These are phyloP conservation scores for Taiozyma sp. DNA, from an alignment of 1,139 yeast genomes.

Conservation along the genomic window DNA sequence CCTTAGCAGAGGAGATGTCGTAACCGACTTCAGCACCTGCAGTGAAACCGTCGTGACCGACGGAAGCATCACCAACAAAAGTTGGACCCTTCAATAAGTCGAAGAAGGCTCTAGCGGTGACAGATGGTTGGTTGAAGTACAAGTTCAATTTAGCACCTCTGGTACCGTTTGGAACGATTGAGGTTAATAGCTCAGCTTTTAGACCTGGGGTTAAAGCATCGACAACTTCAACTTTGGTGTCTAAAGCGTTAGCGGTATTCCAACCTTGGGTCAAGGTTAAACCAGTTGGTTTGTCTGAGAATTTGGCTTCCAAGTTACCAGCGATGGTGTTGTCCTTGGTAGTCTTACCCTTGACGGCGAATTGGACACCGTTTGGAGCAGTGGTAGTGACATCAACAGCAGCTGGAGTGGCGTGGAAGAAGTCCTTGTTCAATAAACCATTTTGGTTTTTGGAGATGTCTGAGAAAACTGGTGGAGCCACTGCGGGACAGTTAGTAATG, in stretches of 20 bases:
- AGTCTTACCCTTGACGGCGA: constrained; percentile 92
- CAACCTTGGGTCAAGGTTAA: constrained; percentile 95
- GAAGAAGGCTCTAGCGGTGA: constrained; percentile 92
- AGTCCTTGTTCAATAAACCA: constrained; percentile 86
- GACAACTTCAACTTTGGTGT: constrained; percentile 88
- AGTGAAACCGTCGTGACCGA: constrained; percentile 94
- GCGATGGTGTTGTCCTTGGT: constrained; percentile 78
- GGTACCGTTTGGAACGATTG: constrained; percentile 82
- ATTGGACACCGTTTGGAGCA: constrained; percentile 95
- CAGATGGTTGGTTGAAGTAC: constrained; percentile 88
- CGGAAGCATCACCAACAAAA: constrained; percentile 90
- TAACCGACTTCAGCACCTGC: constrained; percentile 98
- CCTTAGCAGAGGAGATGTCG: constrained; percentile 88
- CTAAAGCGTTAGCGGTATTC: constrained; percentile 90
- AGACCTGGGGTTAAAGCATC: constrained; percentile 94
- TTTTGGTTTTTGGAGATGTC: constrained; percentile 88
- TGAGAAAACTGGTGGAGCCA: constrained; percentile 76
- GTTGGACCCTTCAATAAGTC: constrained; percentile 94
- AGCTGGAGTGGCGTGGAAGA: constrained; percentile 87
- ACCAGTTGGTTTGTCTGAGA: constrained; percentile 90
- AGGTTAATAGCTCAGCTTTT: constrained; percentile 87
- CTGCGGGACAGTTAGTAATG: constrained; percentile 14
- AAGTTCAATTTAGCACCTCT: constrained; percentile 89
- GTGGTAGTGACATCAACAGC: constrained; percentile 84
- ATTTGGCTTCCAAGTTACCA: constrained; percentile 89